Evolutionary conservation across 768 basidiomycete species (phyloP).

Genomic region (Phallus indusiatus): DNA sequence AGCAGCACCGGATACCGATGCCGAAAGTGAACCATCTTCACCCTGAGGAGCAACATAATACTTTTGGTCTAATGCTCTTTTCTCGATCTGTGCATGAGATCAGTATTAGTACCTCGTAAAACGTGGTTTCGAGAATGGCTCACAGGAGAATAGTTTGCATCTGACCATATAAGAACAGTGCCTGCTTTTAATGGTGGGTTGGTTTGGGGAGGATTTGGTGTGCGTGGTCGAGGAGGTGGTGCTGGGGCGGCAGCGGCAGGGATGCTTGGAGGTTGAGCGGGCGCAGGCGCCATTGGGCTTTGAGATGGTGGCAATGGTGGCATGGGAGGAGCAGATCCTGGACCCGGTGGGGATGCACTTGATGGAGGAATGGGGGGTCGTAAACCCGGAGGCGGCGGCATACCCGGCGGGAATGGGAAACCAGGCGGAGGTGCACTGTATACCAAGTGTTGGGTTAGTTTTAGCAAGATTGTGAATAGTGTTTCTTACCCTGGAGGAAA

Average conservation of each 20-base stretch:
- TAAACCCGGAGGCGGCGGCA: slow-evolving; percentile 24
- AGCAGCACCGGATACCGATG: slow-evolving; percentile 19
- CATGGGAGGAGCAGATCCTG: slow-evolving; percentile 11
- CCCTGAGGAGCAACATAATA: slow-evolving; percentile 47
- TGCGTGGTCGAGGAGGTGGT: slow-evolving; percentile 15
- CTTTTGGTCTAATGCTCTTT: slow-evolving; percentile 52
- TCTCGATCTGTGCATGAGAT: slow-evolving; percentile 54
- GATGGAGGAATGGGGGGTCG: slow-evolving; percentile 13
- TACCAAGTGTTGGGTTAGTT: not conserved
- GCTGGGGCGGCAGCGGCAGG: slow-evolving; percentile 12
- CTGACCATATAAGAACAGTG: slow-evolving; percentile 62
- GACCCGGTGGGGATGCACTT: slow-evolving; percentile 16
- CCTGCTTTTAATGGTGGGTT: slow-evolving; percentile 70
- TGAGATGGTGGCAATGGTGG: not conserved
- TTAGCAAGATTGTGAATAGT: slow-evolving; percentile 24
- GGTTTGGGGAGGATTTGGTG: slow-evolving; percentile 53
- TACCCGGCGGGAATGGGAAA: slow-evolving; percentile 30
- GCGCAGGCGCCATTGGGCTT: slow-evolving; percentile 11
- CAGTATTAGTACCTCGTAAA: not conserved
- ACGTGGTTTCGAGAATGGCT: slow-evolving; percentile 19
- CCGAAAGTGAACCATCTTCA: slow-evolving; percentile 17
- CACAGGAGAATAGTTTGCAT: slow-evolving; percentile 75
- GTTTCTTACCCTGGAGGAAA: slow-evolving; percentile 18
- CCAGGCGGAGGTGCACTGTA: slow-evolving; percentile 44
- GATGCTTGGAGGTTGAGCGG: slow-evolving; percentile 15